These are phyloP conservation scores for Arabis hirsuta DNA, from an alignment of 345 rosid genomes.

Conservation along the genomic window DNA sequence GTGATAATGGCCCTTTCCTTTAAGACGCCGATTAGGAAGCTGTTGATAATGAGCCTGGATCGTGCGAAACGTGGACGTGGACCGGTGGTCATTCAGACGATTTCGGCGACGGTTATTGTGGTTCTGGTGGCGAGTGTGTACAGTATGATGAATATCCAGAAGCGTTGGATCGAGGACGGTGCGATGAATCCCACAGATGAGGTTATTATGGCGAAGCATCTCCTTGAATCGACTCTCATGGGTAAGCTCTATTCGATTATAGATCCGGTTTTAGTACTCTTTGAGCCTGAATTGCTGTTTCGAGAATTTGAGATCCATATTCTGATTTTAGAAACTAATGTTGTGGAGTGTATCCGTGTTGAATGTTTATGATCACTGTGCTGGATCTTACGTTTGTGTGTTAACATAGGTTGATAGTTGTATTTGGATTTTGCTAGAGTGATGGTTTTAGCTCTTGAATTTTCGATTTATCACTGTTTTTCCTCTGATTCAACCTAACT, in stretches of 20 bases:
- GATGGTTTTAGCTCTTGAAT: slow-evolving; percentile 34
- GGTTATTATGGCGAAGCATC: slow-evolving; percentile 74
- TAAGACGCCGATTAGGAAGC: slow-evolving; percentile 84
- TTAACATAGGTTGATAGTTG: background rate
- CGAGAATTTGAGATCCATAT: slow-evolving; percentile 32
- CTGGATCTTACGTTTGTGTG: slow-evolving; percentile 29
- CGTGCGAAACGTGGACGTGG: slow-evolving; percentile 89
- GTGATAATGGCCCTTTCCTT: slow-evolving; percentile 65
- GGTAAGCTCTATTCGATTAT: slow-evolving; percentile 49
- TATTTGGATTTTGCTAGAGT: slow-evolving; percentile 15
- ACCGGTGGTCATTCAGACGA: slow-evolving; percentile 82
- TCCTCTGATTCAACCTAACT: background rate
- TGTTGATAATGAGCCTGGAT: slow-evolving; percentile 68
- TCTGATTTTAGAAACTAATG: slow-evolving; percentile 27
- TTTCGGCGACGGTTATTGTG: slow-evolving; percentile 61
- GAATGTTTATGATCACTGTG: slow-evolving; percentile 29
- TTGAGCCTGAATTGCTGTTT: slow-evolving; percentile 3
- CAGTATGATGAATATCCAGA: slow-evolving; percentile 68
- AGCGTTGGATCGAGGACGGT: slow-evolving; percentile 64
- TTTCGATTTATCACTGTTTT: background rate
- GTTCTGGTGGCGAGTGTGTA: slow-evolving; percentile 64
- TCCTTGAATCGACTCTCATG: slow-evolving; percentile 91
- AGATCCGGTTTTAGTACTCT: slow-evolving; percentile 8
- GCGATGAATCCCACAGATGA: slow-evolving; percentile 78
- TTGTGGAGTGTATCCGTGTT: background rate